These are phyloP conservation scores for Gryganskiella cystojenkinii DNA, from an alignment of 192 early-diverging fungal species.

Conservation along the genomic window DNA sequence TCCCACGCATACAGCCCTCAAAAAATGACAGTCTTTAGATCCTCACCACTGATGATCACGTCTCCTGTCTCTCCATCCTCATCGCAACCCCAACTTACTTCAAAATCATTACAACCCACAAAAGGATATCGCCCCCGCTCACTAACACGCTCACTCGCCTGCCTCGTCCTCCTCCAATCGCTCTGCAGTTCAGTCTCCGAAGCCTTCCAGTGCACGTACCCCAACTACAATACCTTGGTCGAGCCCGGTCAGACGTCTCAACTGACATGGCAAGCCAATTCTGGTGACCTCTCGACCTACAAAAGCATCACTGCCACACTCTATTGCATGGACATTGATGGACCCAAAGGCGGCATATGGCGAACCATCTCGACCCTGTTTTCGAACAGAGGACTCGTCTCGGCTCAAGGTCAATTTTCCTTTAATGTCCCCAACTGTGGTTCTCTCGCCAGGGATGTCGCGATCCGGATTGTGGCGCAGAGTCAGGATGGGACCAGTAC, in stretches of 20 bases:
- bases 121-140: too few relatives aligned
- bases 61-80: neutral
- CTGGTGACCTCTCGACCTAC: conserved; percentile 4
- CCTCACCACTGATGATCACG: neutral
- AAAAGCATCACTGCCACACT: conserved; percentile 28
- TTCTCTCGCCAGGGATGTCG: conserved; percentile 13
- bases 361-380: conserved; percentile 22
- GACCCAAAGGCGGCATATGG: conserved; percentile 34
- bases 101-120: neutral
- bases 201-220: conserved; percentile 29
- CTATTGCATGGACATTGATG: conserved; percentile 49
- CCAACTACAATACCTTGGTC: conserved; percentile 33
- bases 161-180: neutral
- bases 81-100: neutral
- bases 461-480: conserved; percentile 29
- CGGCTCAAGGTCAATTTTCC: neutral
- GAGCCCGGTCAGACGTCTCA: conserved; percentile 18
- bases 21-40: too few relatives aligned
- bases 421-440: conserved; percentile 43
- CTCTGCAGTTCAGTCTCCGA: neutral
- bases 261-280: conserved; percentile 13
- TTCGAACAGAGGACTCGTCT: conserved; percentile 4
- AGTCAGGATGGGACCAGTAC: neutral
- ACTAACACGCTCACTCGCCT: neutral
- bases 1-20: neutral